Conservation (phyloP, 192 early-diverging fungal genomes). For the Globomyces pollinis-pini region DNA sequence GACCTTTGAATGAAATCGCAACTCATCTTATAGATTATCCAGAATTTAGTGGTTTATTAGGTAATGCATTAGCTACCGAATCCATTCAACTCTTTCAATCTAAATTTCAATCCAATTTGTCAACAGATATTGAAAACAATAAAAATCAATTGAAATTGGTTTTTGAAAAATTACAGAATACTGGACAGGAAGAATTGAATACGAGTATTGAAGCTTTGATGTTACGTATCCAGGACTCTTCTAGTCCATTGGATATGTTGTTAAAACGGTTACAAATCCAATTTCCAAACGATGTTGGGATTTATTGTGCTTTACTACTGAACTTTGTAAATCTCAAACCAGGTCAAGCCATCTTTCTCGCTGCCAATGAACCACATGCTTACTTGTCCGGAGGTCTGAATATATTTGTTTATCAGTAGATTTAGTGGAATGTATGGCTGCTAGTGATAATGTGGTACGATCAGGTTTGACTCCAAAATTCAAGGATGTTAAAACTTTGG, state of each 20-base stretch:
- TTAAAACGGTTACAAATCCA: constrained; percentile 66
- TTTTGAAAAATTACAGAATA: constrained; percentile 49
- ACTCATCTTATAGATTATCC: constrained; percentile 60
- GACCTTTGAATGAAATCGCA: constrained; percentile 70
- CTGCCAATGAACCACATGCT: constrained; percentile 94
- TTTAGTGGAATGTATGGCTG: constrained; percentile 98
- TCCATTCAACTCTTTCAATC: constrained; percentile 30
- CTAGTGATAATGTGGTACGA: constrained; percentile 93
- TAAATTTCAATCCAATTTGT: not conserved
- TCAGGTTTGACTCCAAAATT: constrained; percentile 97
- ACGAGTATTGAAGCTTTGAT: constrained; percentile 50
- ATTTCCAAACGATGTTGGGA: constrained; percentile 87
- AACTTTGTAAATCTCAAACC: constrained; percentile 75
- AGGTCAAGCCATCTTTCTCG: constrained; percentile 90
- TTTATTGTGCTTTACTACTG: constrained; percentile 80
- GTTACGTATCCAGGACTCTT: constrained; percentile 18
- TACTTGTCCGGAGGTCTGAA: constrained; percentile 74
- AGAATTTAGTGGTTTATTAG: constrained; percentile 67
- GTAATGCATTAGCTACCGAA: constrained; percentile 31
- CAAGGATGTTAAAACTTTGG: constrained; percentile 85
- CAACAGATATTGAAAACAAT: constrained; percentile 25
- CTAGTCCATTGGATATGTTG: constrained; percentile 47
- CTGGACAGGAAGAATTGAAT: constrained; percentile 35
- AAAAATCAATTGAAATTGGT: constrained; percentile 30
- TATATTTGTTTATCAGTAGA: constrained; percentile 43